Base-by-base conservation (phyloP, 1,139 yeast genomes). In the Zygotorulaspora mrakii region DNA sequence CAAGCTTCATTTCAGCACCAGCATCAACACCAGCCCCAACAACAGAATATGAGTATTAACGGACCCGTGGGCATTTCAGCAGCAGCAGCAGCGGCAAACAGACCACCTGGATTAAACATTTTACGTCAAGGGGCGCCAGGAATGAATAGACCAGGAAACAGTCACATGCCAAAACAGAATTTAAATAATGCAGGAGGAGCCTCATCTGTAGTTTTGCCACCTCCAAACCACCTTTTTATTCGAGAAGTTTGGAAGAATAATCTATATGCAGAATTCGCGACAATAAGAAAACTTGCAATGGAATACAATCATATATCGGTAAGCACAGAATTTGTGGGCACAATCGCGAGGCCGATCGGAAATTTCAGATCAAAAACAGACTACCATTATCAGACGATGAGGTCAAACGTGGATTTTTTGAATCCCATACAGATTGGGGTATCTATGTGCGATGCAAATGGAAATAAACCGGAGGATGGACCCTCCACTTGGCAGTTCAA, bases 401-500 rank as follows among this genome's bases (percentile, higher is more conserved):
- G 98, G 56, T 74, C 94, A 7, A 91, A 91, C 62, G 86, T 94
- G 2, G 98, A 94, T 64, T 71, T 91, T 42, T 67, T 89, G 49
- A 82, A 82, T 52, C 77, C 91, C 51, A 82, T 91, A 43, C 98
- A 91, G 64, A 74, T 91, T 39, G 94, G 95, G 2, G 72, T 91
- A 45, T 86, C 97, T 16, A 71, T 89, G 23, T 75, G 91, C 39
- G 95, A 89, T 62, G 74, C 77, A 39, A 76, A 75, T 48, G 91
- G 91, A 17, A 79, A 80, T 49, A 80, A 79, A 45, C 87, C 88
- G 5, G 89, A 82, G 45, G 71, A 74, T 39, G 70, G 75, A 30
- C 74, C 82, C 29, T 76, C 85, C n/a, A 86, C 96, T 18, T 91
- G 96, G 96, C 97, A 91, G 62, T 89, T 91, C 67, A 94, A 94